Conservation (phyloP, 1,139 yeast genomes). For the Pichia sp. region DNA sequence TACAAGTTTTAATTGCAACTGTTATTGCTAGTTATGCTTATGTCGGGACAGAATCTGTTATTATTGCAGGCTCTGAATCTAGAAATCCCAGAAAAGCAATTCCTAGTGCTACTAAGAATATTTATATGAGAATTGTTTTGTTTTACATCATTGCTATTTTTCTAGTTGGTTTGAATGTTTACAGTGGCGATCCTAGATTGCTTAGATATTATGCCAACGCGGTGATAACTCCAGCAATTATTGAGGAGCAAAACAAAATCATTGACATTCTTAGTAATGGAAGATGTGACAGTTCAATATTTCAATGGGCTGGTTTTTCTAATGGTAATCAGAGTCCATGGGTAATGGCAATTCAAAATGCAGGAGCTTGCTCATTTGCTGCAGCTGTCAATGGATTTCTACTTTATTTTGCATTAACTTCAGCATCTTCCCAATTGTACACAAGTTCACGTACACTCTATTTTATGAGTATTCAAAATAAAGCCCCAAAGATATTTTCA, state of each 20-base stretch:
- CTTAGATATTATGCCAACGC: conserved; percentile 38
- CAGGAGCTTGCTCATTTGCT: conserved; percentile 57
- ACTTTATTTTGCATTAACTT: conserved; percentile 66
- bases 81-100: conserved; percentile 71
- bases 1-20: conserved; percentile 58
- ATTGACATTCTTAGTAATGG: conserved; percentile 27
- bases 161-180: conserved; percentile 61
- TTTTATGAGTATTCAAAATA: conserved; percentile 63
- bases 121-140: conserved; percentile 62
- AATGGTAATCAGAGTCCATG: conserved; percentile 70
- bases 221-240: neutral
- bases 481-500: conserved; percentile 57
- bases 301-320: conserved; percentile 41
- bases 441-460: conserved; percentile 75
- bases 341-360: conserved; percentile 70
- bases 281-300: conserved; percentile 29
- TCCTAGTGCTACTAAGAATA: conserved; percentile 70
- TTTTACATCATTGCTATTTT: conserved; percentile 68
- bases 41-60: conserved; percentile 76
- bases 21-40: conserved; percentile 66
- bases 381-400: conserved; percentile 59
- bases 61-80: conserved; percentile 83
- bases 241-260: conserved; percentile 17
- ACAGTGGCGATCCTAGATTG: conserved; percentile 69
- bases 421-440: conserved; percentile 71